Percentiles rank a stretch among this genome's conserved stretches.
phyloP scores from a whole-genome alignment of 164 flowering plant species.

The Nymphaea thermarum region DNA sequence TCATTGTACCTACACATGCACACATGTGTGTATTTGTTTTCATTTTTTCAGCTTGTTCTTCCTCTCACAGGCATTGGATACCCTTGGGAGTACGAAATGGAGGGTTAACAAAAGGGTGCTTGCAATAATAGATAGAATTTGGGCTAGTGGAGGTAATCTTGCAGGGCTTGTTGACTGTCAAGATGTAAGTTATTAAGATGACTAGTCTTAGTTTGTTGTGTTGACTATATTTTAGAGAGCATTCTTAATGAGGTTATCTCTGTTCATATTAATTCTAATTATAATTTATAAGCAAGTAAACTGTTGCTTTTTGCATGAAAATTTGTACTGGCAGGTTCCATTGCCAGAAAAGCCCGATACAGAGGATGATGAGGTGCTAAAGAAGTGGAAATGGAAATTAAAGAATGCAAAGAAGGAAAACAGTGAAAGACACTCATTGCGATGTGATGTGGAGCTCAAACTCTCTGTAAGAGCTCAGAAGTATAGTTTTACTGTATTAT shows the following conservation, averaged over 20 bases:
- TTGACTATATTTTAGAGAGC: too few species aligned
- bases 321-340: constrained; percentile 35
- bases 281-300: too few species aligned
- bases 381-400: constrained; percentile 86
- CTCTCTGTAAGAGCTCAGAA: constrained; percentile 51
- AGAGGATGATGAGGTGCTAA: constrained; percentile 54
- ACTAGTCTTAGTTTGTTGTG: too few species aligned
- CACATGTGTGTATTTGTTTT: neutral
- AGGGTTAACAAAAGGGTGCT: constrained; percentile 79
- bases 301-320: too few species aligned
- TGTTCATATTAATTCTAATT: too few species aligned
- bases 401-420: constrained; percentile 61
- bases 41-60: neutral
- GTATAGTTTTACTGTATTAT: neutral
- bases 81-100: constrained; percentile 90
- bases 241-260: too few species aligned
- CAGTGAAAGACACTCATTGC: constrained; percentile 76
- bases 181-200: constrained; percentile 45
- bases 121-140: constrained; percentile 66
- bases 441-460: constrained; percentile 89
- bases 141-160: constrained; percentile 85
- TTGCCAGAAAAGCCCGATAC: constrained; percentile 75
- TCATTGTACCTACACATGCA: too few species aligned
- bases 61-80: constrained; percentile 73
- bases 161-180: constrained; percentile 73